Evolutionary conservation across 2,329 filamentous ascomycete species (phyloP).

Genomic region (Ophiostoma perfectum): DNA sequence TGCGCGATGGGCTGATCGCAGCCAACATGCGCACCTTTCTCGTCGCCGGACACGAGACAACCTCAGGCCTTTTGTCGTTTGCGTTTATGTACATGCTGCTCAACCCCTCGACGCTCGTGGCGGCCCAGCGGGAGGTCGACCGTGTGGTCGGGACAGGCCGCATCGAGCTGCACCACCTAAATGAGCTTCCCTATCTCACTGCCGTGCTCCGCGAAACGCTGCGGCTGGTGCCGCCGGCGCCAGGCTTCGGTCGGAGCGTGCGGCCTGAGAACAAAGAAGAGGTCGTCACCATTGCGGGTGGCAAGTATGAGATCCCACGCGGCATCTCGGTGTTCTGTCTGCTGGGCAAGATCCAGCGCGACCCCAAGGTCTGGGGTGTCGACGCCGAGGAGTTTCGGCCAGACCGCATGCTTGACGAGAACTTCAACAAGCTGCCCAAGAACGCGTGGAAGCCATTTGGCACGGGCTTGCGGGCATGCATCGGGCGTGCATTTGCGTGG

Average conservation of each 20-base stretch:
- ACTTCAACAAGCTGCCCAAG: constrained; percentile 34
- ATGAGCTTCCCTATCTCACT: constrained; percentile 41
- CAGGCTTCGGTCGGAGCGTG: background rate
- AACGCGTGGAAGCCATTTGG: constrained; percentile 48
- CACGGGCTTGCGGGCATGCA: constrained; percentile 48
- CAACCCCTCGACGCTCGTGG: constrained; percentile 41
- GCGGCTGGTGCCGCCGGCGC: constrained; percentile 34
- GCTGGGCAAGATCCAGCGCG: constrained; percentile 47
- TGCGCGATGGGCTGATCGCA: constrained; percentile 58
- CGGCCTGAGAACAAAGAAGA: constrained; percentile 36
- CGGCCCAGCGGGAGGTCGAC: constrained; percentile 51
- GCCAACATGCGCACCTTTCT: constrained; percentile 61
- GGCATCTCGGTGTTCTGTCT: constrained; percentile 42
- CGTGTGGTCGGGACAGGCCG: constrained; percentile 41
- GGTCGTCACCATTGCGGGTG: constrained; percentile 37
- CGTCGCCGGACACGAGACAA: constrained; percentile 47
- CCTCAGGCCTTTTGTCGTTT: constrained; percentile 49
- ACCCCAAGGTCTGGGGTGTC: constrained; percentile 51
- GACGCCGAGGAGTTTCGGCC: constrained; percentile 55
- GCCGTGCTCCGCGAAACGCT: constrained; percentile 51
- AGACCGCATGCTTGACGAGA: constrained; percentile 57
- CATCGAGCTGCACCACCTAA: constrained; percentile 46
- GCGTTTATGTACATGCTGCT: constrained; percentile 46
- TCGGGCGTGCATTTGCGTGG: constrained; percentile 50
- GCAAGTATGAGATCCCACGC: constrained; percentile 48